Evolutionary conservation across 2,329 filamentous ascomycete species (phyloP).

Genomic region (Aspergillus hiratsukae): DNA sequence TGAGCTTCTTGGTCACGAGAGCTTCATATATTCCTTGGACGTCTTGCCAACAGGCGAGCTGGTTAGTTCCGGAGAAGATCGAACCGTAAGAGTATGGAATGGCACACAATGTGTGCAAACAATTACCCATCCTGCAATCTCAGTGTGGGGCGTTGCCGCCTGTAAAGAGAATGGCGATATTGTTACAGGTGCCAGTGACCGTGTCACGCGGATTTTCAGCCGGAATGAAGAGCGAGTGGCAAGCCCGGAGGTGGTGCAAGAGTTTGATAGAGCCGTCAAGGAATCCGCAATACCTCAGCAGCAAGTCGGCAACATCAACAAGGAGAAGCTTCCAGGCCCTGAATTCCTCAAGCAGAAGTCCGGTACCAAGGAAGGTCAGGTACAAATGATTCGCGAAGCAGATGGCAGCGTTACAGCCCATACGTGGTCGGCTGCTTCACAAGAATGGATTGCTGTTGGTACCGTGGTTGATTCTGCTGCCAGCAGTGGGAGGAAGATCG

Average conservation of each 20-base stretch:
- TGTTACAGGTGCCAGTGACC: constrained; percentile 87
- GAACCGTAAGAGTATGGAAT: constrained; percentile 87
- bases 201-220: constrained; percentile 78
- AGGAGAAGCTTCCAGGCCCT: constrained; percentile 82
- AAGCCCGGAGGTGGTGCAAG: constrained; percentile 60
- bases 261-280: constrained; percentile 79
- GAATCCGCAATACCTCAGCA: constrained; percentile 83
- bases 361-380: constrained; percentile 94
- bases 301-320: constrained; percentile 77
- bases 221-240: constrained; percentile 66
- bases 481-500: constrained; percentile 72
- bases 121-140: constrained; percentile 94
- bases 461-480: constrained; percentile 87
- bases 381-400: constrained; percentile 80
- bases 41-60: constrained; percentile 78
- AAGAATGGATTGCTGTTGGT: constrained; percentile 83
- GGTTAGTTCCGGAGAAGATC: constrained; percentile 87
- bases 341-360: constrained; percentile 77
- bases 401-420: constrained; percentile 82
- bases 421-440: constrained; percentile 70
- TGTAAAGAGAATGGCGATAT: constrained; percentile 83
- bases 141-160: constrained; percentile 88
- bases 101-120: constrained; percentile 82
- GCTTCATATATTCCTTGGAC: constrained; percentile 85
- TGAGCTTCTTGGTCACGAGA: constrained; percentile 82